Evolutionary conservation across 306 rosid species (phyloP).

Genomic region (Rosa rugosa): DNA sequence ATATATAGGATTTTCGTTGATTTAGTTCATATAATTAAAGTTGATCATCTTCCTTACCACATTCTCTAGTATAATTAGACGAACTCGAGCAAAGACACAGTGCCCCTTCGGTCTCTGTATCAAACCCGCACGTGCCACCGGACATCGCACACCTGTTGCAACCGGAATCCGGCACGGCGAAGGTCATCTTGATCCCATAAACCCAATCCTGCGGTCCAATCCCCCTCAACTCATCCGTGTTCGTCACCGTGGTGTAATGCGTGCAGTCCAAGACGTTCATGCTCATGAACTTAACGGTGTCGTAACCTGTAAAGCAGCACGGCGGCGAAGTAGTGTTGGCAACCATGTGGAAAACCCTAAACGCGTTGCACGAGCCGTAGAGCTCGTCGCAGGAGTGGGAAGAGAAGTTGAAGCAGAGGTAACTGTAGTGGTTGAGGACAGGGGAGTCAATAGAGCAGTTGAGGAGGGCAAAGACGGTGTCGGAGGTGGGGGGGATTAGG

Average conservation of each 20-base stretch:
- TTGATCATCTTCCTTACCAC: constrained; percentile 43
- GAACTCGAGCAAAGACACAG: constrained; percentile 74
- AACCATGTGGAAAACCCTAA: constrained; percentile 63
- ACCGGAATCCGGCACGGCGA: constrained; percentile 67
- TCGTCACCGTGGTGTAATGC: constrained; percentile 72
- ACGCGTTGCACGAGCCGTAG: constrained; percentile 72
- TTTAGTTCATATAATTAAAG: no score
- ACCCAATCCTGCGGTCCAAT: constrained; percentile 86
- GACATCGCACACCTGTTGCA: constrained; percentile 60
- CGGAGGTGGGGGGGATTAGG: constrained; percentile 82
- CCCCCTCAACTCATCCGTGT: constrained; percentile 49
- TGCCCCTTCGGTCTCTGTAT: constrained; percentile 72
- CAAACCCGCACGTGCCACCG: constrained; percentile 88
- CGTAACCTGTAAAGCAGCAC: constrained; percentile 75
- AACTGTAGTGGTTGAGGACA: constrained; percentile 84
- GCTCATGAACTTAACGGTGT: constrained; percentile 73
- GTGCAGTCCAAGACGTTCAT: constrained; percentile 90
- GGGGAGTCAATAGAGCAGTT: constrained; percentile 94
- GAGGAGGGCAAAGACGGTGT: constrained; percentile 76
- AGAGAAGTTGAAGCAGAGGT: constrained; percentile 81
- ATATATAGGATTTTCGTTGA: no score
- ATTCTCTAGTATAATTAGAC: constrained; percentile 56
- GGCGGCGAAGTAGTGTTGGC: constrained; percentile 65
- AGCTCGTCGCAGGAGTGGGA: constrained; percentile 93
- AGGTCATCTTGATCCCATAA: constrained; percentile 78